phyloP scores from a whole-genome alignment of 352 stramenopile genomes.

The Pythium volutum region DNA sequence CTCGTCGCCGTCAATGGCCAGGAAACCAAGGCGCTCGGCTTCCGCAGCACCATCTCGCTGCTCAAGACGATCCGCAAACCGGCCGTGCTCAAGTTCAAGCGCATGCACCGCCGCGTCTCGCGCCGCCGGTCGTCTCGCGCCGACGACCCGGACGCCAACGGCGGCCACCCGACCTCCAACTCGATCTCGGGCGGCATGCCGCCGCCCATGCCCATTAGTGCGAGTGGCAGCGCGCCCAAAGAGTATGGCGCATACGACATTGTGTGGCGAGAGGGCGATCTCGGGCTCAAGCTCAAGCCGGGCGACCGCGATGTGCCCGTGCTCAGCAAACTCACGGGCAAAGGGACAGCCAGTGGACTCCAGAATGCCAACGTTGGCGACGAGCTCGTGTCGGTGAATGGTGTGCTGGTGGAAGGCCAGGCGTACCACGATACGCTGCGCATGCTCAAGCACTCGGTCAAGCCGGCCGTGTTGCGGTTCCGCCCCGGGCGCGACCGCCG shows the following conservation, averaged over 20 bases:
- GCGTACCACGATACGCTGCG: conserved; percentile 83
- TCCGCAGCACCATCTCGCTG: conserved; percentile 81
- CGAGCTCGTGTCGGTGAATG: conserved; percentile 84
- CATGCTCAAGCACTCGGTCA: conserved; percentile 86
- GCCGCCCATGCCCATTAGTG: conserved; percentile 4
- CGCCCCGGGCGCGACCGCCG: conserved; percentile 54
- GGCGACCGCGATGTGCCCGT: conserved; percentile 72
- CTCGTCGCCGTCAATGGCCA: conserved; percentile 83
- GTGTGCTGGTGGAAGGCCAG: conserved; percentile 69
- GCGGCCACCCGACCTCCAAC: conserved; percentile 1
- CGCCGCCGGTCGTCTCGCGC: conserved; percentile 61
- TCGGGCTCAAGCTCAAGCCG: conserved; percentile 85
- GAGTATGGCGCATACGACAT: conserved; percentile 81
- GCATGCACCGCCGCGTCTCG: conserved; percentile 77
- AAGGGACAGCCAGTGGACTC: conserved; percentile 74
- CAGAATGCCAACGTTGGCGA: conserved; percentile 82
- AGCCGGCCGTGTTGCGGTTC: conserved; percentile 80
- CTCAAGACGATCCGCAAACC: conserved; percentile 86
- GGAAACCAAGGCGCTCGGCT: conserved; percentile 81
- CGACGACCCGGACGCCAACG: conserved; percentile 17
- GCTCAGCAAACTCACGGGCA: conserved; percentile 81
- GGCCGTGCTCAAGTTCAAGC: conserved; percentile 87
- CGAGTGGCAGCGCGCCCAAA: conserved; percentile 16
- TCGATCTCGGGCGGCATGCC: conserved; percentile 18
- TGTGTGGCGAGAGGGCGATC: conserved; percentile 83